Evolutionary conservation across 108 stramenopile genomes (phyloP), one percentile per base, ranked within the genome.

Genomic region (Nitzschia inconspicua): DNA sequence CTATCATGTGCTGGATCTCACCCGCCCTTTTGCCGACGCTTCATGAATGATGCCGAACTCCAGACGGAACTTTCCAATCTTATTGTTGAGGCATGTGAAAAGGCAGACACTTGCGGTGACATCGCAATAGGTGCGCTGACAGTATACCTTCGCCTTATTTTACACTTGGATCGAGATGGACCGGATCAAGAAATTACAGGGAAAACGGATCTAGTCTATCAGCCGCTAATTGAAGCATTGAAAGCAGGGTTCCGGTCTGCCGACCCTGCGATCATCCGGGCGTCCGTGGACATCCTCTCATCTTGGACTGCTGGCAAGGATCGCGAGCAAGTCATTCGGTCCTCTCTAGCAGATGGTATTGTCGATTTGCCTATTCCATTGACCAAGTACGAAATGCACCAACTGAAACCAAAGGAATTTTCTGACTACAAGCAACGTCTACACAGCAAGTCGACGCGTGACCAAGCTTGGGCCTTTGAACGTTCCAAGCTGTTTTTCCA

Each of bases 221-320:
- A 62, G 1, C 47, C 51, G 6, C 11, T 71, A 2, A n/a, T 67
- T 16, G n/a, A 57, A 25, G 52, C 50, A 32, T 25, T 70, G 8
- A 70, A 65, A 50, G 72, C 74, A 22, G 69, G 76, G 26, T 75
- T 83, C 24, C 22, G 51, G 20, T 57, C 69, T 24, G 37, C 50
- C 26, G 46, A 68, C 51, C 26, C 57, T 35, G 37, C 54, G 10
- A 20, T 79, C 41, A 70, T 86, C 44, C 80, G 83, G 18, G 85
- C 83, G 19, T 81, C 82, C 7, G 58, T 88, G n/a, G 88, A 93
- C 65, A 66, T 89, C 10, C 30, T 93, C 14, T 65, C 84, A 3
- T 66, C 83, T 20, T 89, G 86, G 88, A 84, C 78, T n/a, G 76
- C 84, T 22, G 74, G 78, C 9, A 80, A 23, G 26, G 67, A 92